Evolutionary conservation across 495 filamentous ascomycete genomes (phyloP), one percentile per base, ranked within the genome.

Genomic region (Penicillium ochrochloron): DNA sequence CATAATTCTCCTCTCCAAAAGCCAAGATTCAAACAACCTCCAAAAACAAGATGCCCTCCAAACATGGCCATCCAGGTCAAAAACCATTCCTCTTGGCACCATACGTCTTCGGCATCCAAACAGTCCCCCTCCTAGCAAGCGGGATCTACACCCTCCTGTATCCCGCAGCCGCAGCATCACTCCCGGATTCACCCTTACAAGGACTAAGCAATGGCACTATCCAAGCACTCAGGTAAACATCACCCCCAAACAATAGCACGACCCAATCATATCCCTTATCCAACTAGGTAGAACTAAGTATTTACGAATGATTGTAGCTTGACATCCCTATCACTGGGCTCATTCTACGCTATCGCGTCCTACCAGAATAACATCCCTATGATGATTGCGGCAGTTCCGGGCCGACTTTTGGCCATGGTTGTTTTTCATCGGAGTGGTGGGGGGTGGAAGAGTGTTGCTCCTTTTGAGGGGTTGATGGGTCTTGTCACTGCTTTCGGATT

Each of bases 341-440:
- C 68, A 4, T 69, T 64, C 59, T 66, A 73, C 56, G 60, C 64
- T 3, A 64, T 73, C 29, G 66, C 71, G 7, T 48, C 68, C 0
- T 73, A 66, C 29, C 71, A 73, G 46, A 67, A 73, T 42, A 71
- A 73, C 37, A 65, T 67, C 41, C 68, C 71, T 0, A 65, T 73
- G 59, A 71, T 73, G 68, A 42, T 69, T 11, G 64, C 56, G 8
- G 54, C 66, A 1, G 44, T 73, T 9, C 68, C 71, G n/a, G 71
- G 71, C 0, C 61, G 71, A 27, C 29, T 73, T 0, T 31, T 73
- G 33, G 71, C 68, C 0, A 62, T 66, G 2, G 48, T 67, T 11
- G 71, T 73, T 2, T 71, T 73, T 59, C 17, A 62, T 41, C 54
- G 57, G 2, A 55, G 37, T 51, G 65, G 66, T 17, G 71, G 63